Evolutionary conservation across 768 basidiomycete species (phyloP), one percentile per base, ranked within the genome.

Genomic region (Cystobasidium tubakii): DNA sequence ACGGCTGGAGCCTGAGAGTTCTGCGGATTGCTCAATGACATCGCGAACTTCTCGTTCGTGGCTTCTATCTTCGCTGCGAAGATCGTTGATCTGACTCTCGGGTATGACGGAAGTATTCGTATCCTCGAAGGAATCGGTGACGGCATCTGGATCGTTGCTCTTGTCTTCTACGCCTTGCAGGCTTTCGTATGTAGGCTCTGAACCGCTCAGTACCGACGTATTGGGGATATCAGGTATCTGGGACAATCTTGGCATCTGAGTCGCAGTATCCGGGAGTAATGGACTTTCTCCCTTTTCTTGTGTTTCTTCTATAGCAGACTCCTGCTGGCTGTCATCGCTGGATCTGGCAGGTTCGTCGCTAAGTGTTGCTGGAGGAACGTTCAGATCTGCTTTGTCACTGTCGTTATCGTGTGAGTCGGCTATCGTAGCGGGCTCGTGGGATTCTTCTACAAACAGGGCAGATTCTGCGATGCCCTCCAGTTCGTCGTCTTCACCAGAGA

Each of bases 211-310:
- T 31, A 21, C 12, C 6, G 33, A 7, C 13, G 9, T 31, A 29
- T 34, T n/a, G 23, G 34, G 25, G 36, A 65, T 43, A 19, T 65
- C 63, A 2, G 63, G 63, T 12, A 65, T 65, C 25, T 65, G 63
- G 15, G 63, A 65, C 25, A 65, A 23, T 3, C 27, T 36, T 27
- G 63, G 63, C 29, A 65, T 65, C 63, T 65, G 63, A 13, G 63
- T 65, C 34, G 19, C 39, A 2, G 4, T 7, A 19, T 9, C 57
- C 29, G 4, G 13, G 13, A 31, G 23, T 60, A 31, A n/a, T 10
- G 21, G 15, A 15, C 7, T 50, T 4, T 50, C 21, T 50, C 46
- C 46, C n/a, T 12, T 60, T 6, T 29, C 57, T 31, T 60, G 29
- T 6, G 27, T 60, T 29, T 31, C 57, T 21, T 12, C 63, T 12